Evolutionary conservation across 1,139 yeast genomes (phyloP), one percentile per base, ranked within the genome.

Genomic region (Debaryomyces nepalensis): DNA sequence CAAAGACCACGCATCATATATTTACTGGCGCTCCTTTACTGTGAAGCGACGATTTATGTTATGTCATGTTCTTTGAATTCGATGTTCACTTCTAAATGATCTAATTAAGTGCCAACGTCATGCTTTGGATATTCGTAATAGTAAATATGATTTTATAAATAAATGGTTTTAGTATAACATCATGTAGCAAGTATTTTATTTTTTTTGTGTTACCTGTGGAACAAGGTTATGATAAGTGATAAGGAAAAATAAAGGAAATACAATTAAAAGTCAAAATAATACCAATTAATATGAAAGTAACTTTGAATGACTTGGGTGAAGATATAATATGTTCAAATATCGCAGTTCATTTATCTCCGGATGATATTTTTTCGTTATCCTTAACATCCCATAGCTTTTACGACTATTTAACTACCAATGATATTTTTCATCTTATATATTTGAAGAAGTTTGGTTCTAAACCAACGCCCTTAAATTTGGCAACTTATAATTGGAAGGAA

Each of bases 361-460:
- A 61, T 9, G 85, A 81, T 33, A 77, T 81, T 6, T 65, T 66
- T 44, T 57, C 68, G 9, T 61, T 82, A 14, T 73, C 80, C n/a
- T 49, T 66, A 15, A 68, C 81, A 0, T 74, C 75, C 45, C 66
- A 64, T 40, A 47, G 64, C 30, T 63, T 64, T 39, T 66, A 58
- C 37, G 22, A 49, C 6, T 49, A 52, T 46, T 56, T 57, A 51
- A 50, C 54, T 52, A 45, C 58, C 52, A 50, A 66, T 53, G 54
- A 67, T 48, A 60, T 76, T 37, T 50, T 68, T 39, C 55, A 64
- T 53, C 54, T 81, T 43, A 56, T 81, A 32, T 83, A 70, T 54
- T 58, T 66, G 19, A 77, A 79, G 50, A 71, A 75, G 32, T 83
- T 79, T 55, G 77, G 79, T 0, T 53, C 66, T 2, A 62, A 64